Conservation (phyloP, 225 moss, liverwort and hornwort genomes). For the Marchantia paleacea region DNA sequence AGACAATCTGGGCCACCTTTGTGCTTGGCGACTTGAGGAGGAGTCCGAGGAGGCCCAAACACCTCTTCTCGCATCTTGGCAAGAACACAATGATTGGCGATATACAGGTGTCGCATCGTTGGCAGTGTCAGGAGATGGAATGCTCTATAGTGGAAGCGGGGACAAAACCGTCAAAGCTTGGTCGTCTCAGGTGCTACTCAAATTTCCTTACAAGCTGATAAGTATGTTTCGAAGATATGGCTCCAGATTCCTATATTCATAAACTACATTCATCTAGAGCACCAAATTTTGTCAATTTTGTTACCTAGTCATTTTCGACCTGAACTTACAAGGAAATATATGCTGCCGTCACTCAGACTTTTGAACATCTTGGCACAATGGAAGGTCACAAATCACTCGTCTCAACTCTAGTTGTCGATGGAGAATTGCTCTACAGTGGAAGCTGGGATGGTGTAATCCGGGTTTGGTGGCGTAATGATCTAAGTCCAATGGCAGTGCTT, state of each 20-base stretch:
- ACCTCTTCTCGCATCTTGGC: constrained; percentile 62
- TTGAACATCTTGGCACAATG: constrained; percentile 56
- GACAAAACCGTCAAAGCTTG: constrained; percentile 92
- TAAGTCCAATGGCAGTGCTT: constrained; percentile 60
- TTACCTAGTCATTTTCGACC: background rate
- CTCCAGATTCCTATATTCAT: background rate
- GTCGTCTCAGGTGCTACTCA: constrained; percentile 54
- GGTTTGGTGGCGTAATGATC: constrained; percentile 91
- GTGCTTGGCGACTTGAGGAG: constrained; percentile 56
- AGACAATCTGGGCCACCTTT: constrained; percentile 62
- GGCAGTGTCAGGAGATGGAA: constrained; percentile 59
- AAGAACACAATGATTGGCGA: constrained; percentile 85
- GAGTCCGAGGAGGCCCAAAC: constrained; percentile 26
- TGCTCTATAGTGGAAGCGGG: constrained; percentile 89
- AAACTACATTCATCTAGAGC: background rate
- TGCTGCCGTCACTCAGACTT: constrained; percentile 41
- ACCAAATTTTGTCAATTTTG: background rate
- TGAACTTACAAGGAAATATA: background rate
- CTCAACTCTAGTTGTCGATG: constrained; percentile 72
- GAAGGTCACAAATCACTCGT: constrained; percentile 77
- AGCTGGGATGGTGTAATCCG: constrained; percentile 95
- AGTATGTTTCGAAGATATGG: background rate
- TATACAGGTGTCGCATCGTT: constrained; percentile 82
- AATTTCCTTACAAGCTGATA: background rate
- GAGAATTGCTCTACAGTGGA: constrained; percentile 84